phyloP scores from a whole-genome alignment of 768 basidiomycete species.

The Macrolepiota albuminosa region DNA sequence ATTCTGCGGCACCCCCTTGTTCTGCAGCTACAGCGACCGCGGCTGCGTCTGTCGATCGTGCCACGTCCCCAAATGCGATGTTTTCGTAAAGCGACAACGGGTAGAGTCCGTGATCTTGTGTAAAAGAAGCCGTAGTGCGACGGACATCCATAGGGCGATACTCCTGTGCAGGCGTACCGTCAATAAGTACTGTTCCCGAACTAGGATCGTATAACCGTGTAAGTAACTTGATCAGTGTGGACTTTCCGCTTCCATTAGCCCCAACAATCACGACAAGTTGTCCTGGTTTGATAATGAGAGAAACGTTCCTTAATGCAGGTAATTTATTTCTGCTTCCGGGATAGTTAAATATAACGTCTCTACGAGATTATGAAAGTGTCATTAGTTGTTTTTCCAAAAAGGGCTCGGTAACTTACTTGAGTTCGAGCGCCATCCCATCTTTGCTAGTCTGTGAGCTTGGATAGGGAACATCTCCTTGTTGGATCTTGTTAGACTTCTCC shows the following conservation, averaged over 20 bases:
- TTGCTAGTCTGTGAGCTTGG: constrained; percentile 13
- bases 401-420: constrained; percentile 15
- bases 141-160: constrained; percentile 39
- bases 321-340: constrained; percentile 34
- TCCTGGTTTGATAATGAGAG: constrained; percentile 40
- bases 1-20: constrained; percentile 22
- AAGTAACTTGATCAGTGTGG: constrained; percentile 47
- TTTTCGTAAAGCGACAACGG: constrained; percentile 43
- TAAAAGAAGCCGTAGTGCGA: constrained; percentile 39
- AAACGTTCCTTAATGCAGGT: constrained; percentile 34
- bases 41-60: constrained; percentile 10
- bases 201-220: constrained; percentile 43
- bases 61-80: constrained; percentile 27
- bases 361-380: constrained; percentile 15
- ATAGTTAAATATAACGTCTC: constrained; percentile 50
- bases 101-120: constrained; percentile 45
- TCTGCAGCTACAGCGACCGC: constrained; percentile 26
- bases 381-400: background rate
- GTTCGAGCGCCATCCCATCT: constrained; percentile 25
- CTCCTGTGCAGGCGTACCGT: constrained; percentile 31
- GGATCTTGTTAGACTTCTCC: constrained; percentile 18
- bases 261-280: constrained; percentile 55
- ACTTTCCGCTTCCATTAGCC: constrained; percentile 52
- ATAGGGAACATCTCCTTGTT: constrained; percentile 23
- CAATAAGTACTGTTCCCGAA: constrained; percentile 38